Conservation (phyloP, 306 rosid species). For the Ceratonia siliqua region DNA sequence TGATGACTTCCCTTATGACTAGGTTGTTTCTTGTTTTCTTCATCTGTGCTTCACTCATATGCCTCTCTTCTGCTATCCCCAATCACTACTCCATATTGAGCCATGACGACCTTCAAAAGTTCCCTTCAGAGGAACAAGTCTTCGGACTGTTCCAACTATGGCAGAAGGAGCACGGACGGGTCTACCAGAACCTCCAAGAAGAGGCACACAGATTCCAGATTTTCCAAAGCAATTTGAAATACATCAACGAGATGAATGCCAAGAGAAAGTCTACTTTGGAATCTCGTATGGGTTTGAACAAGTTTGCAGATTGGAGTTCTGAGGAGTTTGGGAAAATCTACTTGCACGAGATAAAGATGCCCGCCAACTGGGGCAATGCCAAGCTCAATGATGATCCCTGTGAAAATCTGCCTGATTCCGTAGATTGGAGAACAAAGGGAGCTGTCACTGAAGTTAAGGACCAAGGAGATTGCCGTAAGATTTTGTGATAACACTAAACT, state of each 20-base stretch:
- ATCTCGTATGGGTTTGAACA: constrained; percentile 50
- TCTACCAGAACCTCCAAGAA: constrained; percentile 49
- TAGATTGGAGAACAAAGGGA: constrained; percentile 66
- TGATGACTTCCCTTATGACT: constrained; percentile 40
- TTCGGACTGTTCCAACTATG: constrained; percentile 53
- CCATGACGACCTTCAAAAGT: constrained; percentile 12
- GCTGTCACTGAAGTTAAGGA: constrained; percentile 58
- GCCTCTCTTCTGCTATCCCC: constrained; percentile 39
- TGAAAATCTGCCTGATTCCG: constrained; percentile 49
- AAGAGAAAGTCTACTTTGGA: constrained; percentile 32
- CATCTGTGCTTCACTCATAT: constrained; percentile 36
- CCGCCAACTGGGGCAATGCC: background rate
- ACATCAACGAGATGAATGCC: constrained; percentile 51
- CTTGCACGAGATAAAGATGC: background rate
- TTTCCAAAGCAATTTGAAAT: constrained; percentile 55
- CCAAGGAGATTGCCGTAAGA: constrained; percentile 60
- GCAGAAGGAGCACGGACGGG: constrained; percentile 52
- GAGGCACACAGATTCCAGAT: constrained; percentile 41
- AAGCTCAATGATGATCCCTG: background rate
- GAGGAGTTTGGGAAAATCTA: constrained; percentile 49
- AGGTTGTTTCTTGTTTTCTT: constrained; percentile 28
- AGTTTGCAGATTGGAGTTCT: constrained; percentile 38
- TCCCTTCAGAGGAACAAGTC: constrained; percentile 45
- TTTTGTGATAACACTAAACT: background rate
- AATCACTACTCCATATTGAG: constrained; percentile 42